Conservation (phyloP, 768 basidiomycete genomes). For the Pleurotus sapidus region DNA sequence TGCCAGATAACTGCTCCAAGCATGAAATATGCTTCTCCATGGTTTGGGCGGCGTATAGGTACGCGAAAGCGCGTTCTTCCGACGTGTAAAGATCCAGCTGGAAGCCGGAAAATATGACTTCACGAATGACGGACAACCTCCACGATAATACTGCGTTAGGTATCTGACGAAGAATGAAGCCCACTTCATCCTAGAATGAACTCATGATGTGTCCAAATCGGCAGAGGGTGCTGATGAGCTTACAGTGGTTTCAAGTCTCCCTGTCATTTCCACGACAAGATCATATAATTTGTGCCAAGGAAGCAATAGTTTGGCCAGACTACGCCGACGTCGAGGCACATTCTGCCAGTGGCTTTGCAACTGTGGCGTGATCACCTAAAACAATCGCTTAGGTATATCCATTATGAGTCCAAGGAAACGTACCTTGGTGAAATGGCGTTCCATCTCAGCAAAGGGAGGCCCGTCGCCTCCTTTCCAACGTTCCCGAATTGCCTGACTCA, state of each 20-base stretch:
- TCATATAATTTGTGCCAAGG: conserved; percentile 71
- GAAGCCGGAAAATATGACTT: conserved; percentile 73
- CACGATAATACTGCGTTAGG: conserved; percentile 51
- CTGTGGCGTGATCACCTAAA: conserved; percentile 56
- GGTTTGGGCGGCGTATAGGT: conserved; percentile 67
- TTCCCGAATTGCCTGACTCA: conserved; percentile 34
- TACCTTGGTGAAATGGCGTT: conserved; percentile 42
- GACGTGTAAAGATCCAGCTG: conserved; percentile 70
- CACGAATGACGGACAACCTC: conserved; percentile 58
- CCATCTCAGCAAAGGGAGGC: conserved; percentile 37
- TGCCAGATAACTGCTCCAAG: conserved; percentile 44
- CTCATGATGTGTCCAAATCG: neutral
- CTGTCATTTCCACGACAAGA: conserved; percentile 29
- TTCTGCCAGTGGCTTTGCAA: conserved; percentile 66
- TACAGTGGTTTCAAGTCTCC: conserved; percentile 27
- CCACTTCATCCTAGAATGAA: conserved; percentile 13
- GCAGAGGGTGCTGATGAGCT: conserved; percentile 7
- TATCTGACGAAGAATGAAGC: conserved; percentile 34
- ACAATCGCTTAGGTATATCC: neutral
- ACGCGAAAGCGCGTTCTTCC: conserved; percentile 70
- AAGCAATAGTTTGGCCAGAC: conserved; percentile 58
- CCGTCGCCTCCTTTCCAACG: conserved; percentile 34
- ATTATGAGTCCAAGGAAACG: neutral
- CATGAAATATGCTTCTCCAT: conserved; percentile 53
- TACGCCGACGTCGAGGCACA: conserved; percentile 61